phyloP scores from a whole-genome alignment of 2,329 filamentous ascomycete species.

The Onygenales sp. region DNA sequence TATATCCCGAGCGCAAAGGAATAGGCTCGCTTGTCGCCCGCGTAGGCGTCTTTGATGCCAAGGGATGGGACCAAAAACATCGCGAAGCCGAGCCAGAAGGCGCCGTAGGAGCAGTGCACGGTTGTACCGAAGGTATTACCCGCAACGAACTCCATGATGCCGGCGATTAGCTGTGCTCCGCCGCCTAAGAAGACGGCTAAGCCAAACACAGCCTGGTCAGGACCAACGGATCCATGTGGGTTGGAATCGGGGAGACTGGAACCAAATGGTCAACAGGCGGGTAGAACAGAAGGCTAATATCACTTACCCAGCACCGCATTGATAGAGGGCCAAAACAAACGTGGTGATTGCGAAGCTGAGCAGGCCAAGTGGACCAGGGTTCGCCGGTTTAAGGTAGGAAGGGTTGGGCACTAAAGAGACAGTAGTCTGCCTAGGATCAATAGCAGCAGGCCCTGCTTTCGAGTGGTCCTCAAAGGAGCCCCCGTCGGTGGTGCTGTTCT shows the following conservation, averaged over 20 bases:
- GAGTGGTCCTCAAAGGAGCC: background rate
- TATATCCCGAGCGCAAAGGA: slow-evolving; percentile 49
- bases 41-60: slow-evolving; percentile 41
- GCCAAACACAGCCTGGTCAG: slow-evolving; percentile 18
- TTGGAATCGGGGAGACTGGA: slow-evolving; percentile 17
- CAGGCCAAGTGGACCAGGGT: slow-evolving; percentile 52
- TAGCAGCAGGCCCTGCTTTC: background rate
- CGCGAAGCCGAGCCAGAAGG: slow-evolving; percentile 53
- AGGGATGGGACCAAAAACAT: slow-evolving; percentile 47
- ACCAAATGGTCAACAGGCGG: background rate
- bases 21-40: slow-evolving; percentile 26
- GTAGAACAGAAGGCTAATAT: background rate
- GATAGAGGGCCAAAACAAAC: slow-evolving; percentile 46
- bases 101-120: slow-evolving; percentile 51
- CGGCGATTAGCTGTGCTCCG: slow-evolving; percentile 17
- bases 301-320: slow-evolving; percentile 42
- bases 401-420: slow-evolving; percentile 8
- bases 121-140: slow-evolving; percentile 57
- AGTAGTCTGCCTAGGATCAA: background rate
- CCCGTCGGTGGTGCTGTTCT: background rate
- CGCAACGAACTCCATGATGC: slow-evolving; percentile 36
- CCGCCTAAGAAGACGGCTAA: slow-evolving; percentile 22
- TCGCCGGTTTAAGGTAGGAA: slow-evolving; percentile 28
- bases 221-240: slow-evolving; percentile 14
- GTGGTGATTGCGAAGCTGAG: slow-evolving; percentile 58